Base-by-base conservation (phyloP, 202 grass and related monocot genomes). In the Panicum virgatum region DNA sequence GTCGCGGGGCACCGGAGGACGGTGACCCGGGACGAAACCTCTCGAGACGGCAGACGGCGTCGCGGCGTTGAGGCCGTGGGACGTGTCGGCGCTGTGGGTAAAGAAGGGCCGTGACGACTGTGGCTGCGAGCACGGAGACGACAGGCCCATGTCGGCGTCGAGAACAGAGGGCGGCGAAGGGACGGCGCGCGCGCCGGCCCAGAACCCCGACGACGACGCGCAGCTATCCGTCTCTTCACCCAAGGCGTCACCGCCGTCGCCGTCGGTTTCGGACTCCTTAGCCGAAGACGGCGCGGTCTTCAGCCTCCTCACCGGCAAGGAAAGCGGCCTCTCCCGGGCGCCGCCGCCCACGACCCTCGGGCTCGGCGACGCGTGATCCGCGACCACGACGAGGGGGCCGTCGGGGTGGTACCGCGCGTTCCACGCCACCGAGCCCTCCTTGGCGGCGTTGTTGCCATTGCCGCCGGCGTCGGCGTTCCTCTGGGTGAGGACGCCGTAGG, bases 401-500 rank as follows among this genome's bases (percentile, higher is more conserved):
- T 92, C 87, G 20, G 84, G 80, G 40, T 63, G 73, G 85, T 93
- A 88, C 80, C 73, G 47, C 7, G 90, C 86, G 81, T 79, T 95
- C 96, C 88, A 93, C 43, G 89, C 84, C 84, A 83, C 77, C 1
- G 66, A 47, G 10, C 60, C 47, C 12, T 65, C 77, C 23, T 89
- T 86, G 29, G 69, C 73, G 14, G 72, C 83, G 0, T 20, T n/a
- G n/a, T n/a, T 12, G 54, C 19, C 72, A 34, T 34, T 3, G 19
- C 38, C 50, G 42, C 44, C 39, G 43, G 13, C 20, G 3, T 60
- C 73, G 26, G 12, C 20, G 43, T 82, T 88, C 79, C 85, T 88
- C 14, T 90, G 66, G 73, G 90, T 62, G 77, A 98, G 93, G 47
- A 98, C 84, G 77, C 92, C 90, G 58, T 95, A 96, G 65, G 92